A percentile compares a stretch with the other conserved stretches of the same genome.
Evolutionary conservation across 345 rosid species (phyloP).

Genomic region (Cochlearia excelsa): DNA sequence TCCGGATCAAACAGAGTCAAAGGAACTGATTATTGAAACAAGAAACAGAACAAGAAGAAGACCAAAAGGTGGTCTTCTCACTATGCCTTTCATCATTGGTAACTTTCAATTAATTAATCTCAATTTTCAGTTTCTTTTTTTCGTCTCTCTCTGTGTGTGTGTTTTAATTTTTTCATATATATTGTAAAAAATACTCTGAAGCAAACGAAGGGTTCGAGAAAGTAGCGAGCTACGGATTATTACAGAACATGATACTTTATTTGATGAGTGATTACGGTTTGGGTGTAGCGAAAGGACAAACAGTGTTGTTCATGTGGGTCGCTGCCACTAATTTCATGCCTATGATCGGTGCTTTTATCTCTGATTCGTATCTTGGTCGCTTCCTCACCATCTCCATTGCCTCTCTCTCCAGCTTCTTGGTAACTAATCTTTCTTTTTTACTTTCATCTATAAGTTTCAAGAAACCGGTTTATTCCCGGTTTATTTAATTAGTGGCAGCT

Average conservation of each 20-base stretch:
- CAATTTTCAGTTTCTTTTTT: not conserved
- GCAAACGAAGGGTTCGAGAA: slow-evolving; percentile 79
- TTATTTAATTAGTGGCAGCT: not conserved
- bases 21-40: slow-evolving; percentile 26
- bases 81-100: slow-evolving; percentile 86
- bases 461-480: slow-evolving; percentile 16
- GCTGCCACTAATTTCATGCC: slow-evolving; percentile 70
- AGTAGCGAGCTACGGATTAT: slow-evolving; percentile 75
- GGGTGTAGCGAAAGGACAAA: slow-evolving; percentile 53
- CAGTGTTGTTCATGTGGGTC: slow-evolving; percentile 60
- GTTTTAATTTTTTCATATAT: too few species aligned
- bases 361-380: slow-evolving; percentile 75
- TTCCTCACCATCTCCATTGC: slow-evolving; percentile 64
- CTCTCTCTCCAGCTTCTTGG: slow-evolving; percentile 59
- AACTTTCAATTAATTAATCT: not conserved
- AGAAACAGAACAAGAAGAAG: slow-evolving; percentile 23
- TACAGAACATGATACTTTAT: slow-evolving; percentile 67
- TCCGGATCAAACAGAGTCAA: slow-evolving; percentile 38
- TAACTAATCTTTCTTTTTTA: slow-evolving; percentile 20
- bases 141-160: not conserved
- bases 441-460: not conserved
- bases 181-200: slow-evolving; percentile 8
- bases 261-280: slow-evolving; percentile 54
- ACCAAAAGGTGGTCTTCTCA: slow-evolving; percentile 62
- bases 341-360: slow-evolving; percentile 62